Evolutionary conservation across 257 asterid genomes (phyloP), one percentile per base, ranked within the genome.

Genomic region (Hygrophila difformis): DNA sequence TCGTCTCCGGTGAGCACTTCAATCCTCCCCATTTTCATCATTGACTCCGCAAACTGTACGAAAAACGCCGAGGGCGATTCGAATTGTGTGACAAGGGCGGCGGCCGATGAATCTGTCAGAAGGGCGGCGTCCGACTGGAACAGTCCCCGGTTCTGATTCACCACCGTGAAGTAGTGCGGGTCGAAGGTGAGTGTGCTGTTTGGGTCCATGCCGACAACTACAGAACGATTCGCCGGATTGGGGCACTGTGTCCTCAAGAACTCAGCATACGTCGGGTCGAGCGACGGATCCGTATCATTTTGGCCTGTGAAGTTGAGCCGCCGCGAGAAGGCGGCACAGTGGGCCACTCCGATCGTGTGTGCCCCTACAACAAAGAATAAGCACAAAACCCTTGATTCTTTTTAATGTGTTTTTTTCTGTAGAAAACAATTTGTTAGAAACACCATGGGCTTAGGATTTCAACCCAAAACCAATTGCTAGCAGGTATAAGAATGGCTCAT

Each of bases 301-400:
- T 55, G 59, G 10, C 81, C 84, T 1, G 81, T 66, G 74, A 79
- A 79, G 61, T 79, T 75, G 72, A 17, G 61, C 56, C 84, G 66
- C 61, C 65, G 66, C 8, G 74, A 51, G 61, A 79, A 75, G 11
- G 73, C 61, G 1, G 72, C 75, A 20, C 89, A 79, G 34, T 60
- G 88, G 3, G 79, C 49, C 1, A 69, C 78, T 24, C 84, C 40
- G 47, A 79, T 72, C 18, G 81, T 75, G 61, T 75, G 84, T 14
- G 71, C 84, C 12, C 88, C 84, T 73, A n/a, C n/a, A n/a, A n/a
- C n/a, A n/a, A n/a, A n/a, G n/a, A n/a, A n/a, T n/a, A n/a, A n/a
- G 40, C 40, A 36, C 13, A 36, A 36, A 36, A 15, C 13, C 13
- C 8, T 10, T 3, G 8, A 10, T 36, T 36, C 13, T 36, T 36